phyloP scores from a whole-genome alignment of 2,329 filamentous ascomycete species.

The Fusarium drepaniforme region DNA sequence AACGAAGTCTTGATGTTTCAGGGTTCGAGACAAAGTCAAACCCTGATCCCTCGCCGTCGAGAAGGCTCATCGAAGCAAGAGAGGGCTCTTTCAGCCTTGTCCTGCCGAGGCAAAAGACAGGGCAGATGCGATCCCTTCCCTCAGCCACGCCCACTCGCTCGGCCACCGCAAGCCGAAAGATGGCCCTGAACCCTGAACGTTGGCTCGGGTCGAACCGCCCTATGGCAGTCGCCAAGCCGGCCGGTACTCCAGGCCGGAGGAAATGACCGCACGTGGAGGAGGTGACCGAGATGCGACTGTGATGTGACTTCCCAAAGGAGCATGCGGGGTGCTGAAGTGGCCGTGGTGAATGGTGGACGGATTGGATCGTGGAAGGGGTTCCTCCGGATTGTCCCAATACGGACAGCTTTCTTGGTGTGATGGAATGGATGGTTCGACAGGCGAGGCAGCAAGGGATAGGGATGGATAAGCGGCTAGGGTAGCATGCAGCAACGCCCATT shows the following conservation, averaged over 20 bases:
- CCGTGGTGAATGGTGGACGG: slow-evolving; percentile 19
- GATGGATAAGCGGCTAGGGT: slow-evolving; percentile 19
- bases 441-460: slow-evolving; percentile 4
- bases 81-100: background rate
- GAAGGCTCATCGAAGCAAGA: background rate
- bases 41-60: background rate
- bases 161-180: slow-evolving; percentile 16
- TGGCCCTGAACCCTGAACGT: slow-evolving; percentile 11
- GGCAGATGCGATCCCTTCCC: slow-evolving; percentile 1
- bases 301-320: slow-evolving; percentile 19
- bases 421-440: slow-evolving; percentile 29
- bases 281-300: slow-evolving; percentile 1
- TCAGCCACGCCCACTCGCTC: background rate
- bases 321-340: slow-evolving; percentile 34
- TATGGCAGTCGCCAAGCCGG: slow-evolving; percentile 20
- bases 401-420: slow-evolving; percentile 17
- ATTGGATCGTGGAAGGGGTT: slow-evolving; percentile 39
- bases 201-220: slow-evolving; percentile 41
- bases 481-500: background rate
- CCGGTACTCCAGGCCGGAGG: slow-evolving; percentile 27
- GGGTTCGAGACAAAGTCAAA: background rate
- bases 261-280: slow-evolving; percentile 25
- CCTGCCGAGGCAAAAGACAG: slow-evolving; percentile 11
- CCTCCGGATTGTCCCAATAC: slow-evolving; percentile 42
- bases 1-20: background rate